Percentiles rank a stretch among this genome's conserved stretches.
Evolutionary conservation across 352 stramenopile species (phyloP).

Genomic region (Phytopythium oedochilum): DNA sequence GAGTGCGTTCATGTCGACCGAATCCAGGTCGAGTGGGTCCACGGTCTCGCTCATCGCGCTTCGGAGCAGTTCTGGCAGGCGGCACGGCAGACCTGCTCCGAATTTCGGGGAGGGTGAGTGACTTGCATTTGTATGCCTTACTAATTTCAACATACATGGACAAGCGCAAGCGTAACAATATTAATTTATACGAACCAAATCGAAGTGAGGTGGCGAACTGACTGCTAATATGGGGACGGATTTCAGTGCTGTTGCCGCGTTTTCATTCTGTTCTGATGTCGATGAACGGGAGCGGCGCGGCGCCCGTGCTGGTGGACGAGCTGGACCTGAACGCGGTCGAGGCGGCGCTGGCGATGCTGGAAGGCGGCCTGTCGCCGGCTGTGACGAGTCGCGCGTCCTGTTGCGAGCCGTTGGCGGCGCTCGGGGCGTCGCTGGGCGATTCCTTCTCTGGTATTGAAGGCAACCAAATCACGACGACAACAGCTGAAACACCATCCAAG

Average conservation of each 20-base stretch:
- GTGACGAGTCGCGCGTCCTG: background rate
- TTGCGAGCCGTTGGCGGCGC: background rate
- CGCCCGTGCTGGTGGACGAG: background rate
- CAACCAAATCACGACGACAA: background rate
- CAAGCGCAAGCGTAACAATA: too few species aligned
- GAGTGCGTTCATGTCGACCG: background rate
- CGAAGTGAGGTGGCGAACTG: too few species aligned
- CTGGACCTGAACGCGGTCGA: slow-evolving; percentile 4
- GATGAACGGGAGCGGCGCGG: background rate
- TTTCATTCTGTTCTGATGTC: too few species aligned
- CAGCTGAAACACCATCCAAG: background rate
- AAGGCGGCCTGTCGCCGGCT: background rate
- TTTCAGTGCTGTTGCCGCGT: too few species aligned
- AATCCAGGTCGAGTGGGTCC: background rate
- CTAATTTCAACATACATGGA: too few species aligned
- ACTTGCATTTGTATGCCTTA: too few species aligned
- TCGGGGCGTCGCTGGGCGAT: background rate
- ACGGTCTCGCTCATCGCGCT: background rate
- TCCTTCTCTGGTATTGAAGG: background rate
- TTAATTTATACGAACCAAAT: too few species aligned
- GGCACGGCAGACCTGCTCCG: too few species aligned
- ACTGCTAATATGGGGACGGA: too few species aligned
- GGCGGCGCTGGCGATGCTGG: slow-evolving; percentile 4
- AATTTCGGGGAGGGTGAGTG: too few species aligned
- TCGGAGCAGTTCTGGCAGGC: too few species aligned